Evolutionary conservation across 345 rosid genomes (phyloP).

Genomic region (Mallotus nudiflorus): DNA sequence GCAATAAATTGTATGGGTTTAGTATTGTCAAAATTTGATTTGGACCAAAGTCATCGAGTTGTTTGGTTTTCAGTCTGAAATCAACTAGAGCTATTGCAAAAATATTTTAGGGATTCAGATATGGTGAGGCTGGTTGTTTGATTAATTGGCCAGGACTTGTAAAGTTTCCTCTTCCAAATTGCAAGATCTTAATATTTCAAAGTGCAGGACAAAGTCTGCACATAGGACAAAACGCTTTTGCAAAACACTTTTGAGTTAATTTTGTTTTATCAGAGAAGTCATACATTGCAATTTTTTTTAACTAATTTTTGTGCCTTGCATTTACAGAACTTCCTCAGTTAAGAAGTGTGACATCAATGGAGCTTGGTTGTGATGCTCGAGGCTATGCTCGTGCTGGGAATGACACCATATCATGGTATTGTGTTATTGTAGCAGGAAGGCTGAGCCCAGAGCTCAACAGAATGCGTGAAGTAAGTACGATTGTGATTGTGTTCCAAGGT

Average conservation of each 20-base stretch:
- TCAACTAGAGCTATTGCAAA: neutral
- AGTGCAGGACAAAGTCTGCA: neutral
- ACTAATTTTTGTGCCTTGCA: constrained; percentile 16
- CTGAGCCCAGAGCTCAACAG: constrained; percentile 72
- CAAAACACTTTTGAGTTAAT: too few species aligned
- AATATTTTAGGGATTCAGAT: neutral
- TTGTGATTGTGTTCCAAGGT: constrained; percentile 14
- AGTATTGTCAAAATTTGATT: neutral
- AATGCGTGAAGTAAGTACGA: constrained; percentile 80
- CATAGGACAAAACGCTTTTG: too few species aligned
- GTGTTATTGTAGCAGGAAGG: constrained; percentile 90
- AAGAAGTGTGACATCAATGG: constrained; percentile 77
- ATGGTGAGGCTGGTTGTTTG: neutral
- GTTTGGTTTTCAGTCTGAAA: neutral
- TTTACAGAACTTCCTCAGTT: constrained; percentile 78
- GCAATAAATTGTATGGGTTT: neutral
- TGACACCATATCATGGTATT: constrained; percentile 75
- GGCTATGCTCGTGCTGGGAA: constrained; percentile 90
- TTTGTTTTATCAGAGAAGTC: too few species aligned
- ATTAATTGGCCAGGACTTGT: neutral
- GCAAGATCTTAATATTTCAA: neutral
- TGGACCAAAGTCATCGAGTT: neutral
- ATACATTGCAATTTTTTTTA: constrained; percentile 4
- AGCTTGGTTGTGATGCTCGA: constrained; percentile 89
- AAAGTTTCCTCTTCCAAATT: neutral